Percentiles rank a stretch among this genome's conserved stretches.
Evolutionary conservation across 257 asterid species (phyloP).

Genomic region (Solanum tarapatanum): DNA sequence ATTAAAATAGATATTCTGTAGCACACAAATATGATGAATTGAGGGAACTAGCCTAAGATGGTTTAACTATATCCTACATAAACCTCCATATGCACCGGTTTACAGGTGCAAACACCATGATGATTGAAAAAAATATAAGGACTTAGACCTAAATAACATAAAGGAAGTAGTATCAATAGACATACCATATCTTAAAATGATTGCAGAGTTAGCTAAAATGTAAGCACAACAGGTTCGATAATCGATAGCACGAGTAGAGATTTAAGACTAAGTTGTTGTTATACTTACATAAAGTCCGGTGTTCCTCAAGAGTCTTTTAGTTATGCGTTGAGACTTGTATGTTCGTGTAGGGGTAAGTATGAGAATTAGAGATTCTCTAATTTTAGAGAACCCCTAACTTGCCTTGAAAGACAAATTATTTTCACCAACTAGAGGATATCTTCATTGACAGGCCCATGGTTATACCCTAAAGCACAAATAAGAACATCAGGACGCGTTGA

Average conservation of each 20-base stretch:
- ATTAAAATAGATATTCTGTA: background rate
- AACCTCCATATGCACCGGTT: background rate
- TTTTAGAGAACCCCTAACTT: background rate
- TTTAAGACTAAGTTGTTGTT: background rate
- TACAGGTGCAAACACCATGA: background rate
- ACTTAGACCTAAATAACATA: background rate
- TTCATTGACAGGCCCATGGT: background rate
- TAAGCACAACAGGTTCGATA: background rate
- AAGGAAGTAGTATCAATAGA: background rate
- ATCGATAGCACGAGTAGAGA: background rate
- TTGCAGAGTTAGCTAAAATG: background rate
- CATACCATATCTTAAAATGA: background rate
- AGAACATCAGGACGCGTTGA: background rate
- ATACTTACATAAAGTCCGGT: background rate
- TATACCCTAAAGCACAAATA: background rate
- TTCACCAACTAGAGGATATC: background rate
- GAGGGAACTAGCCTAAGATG: background rate
- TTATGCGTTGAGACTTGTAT: background rate
- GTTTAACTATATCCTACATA: background rate
- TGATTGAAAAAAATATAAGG: background rate
- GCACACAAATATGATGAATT: background rate
- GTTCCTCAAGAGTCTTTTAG: background rate
- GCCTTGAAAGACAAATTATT: background rate
- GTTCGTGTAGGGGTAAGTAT: background rate
- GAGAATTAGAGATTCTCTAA: background rate